Evolutionary conservation across 1,284 basidiomycete genomes (phyloP), one percentile per base, ranked within the genome.

Genomic region (Cerioporus squamosus): DNA sequence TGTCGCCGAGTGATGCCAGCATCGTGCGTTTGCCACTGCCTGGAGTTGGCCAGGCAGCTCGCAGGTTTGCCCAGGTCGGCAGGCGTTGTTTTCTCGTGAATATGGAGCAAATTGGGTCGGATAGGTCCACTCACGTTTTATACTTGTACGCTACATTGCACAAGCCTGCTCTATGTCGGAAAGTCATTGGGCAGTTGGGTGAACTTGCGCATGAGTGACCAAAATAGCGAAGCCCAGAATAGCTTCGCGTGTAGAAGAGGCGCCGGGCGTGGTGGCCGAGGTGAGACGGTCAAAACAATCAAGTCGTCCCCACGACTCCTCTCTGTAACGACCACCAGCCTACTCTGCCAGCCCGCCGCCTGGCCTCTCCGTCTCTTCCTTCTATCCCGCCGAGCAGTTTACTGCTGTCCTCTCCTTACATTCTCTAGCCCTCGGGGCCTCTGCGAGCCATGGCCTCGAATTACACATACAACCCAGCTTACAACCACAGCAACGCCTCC

Each of bases 391-490:
- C 48, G 26, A 59, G 64, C 64, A 65, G 63, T 51, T 44, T 62
- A 46, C 66, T 68, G 66, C 56, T 51, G 70, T 71, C 71, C 62
- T 69, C 55, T 74, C 72, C 47, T 72, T 72, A 64, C 50, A 24
- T 51, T 52, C 52, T 59, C 51, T 55, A 31, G 48, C 47, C 59
- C 55, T 44, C 22, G 47, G 53, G 53, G 64, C 55, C 64, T 56
- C 51, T 47, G 48, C 59, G 69, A 57, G 63, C 66, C 58, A 77
- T 75, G 74, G 70, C 74, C 57, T 60, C 68, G 44, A 71, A 87
- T 63, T 77, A 82, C 65, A 61, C 84, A 51, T 64, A 86, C 53
- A 75, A 87, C 65, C 75, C 81, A 63, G 66, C 85, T 44, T 64
- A 86, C 54, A 75, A 64, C 46, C 55, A 66, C 55, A 60, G 60